Conservation (phyloP, 225 moss, liverwort and hornwort species). For the Ulota crispa region DNA sequence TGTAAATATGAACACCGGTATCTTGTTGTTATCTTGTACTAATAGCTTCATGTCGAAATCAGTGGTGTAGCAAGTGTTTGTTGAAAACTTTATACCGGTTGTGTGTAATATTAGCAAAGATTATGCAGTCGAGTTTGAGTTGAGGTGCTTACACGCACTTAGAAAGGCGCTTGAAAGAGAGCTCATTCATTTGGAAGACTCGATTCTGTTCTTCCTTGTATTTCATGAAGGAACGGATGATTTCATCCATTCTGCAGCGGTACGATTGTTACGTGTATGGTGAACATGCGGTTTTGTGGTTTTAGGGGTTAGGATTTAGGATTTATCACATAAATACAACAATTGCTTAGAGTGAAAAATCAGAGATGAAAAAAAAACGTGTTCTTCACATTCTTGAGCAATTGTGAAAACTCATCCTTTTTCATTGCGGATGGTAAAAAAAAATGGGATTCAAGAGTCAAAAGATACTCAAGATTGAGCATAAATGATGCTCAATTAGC, state of each 20-base stretch:
- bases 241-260: not conserved
- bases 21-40: not conserved
- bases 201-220: not conserved
- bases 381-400: not conserved
- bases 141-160: not conserved
- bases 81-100: conserved; percentile 3
- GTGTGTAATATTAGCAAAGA: not conserved
- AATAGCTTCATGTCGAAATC: not conserved
- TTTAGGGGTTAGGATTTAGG: not conserved
- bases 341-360: not conserved
- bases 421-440: not conserved
- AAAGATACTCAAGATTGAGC: not conserved
- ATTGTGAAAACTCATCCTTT: not conserved
- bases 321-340: not conserved
- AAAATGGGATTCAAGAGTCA: no score
- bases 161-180: not conserved
- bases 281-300: not conserved
- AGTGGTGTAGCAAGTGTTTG: not conserved
- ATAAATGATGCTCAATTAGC: not conserved
- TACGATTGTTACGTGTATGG: not conserved
- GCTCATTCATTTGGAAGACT: conserved; percentile 12
- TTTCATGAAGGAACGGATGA: not conserved
- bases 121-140: not conserved
- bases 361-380: not conserved
- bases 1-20: conserved; percentile 7